These are phyloP conservation scores for Coemansia sp. DNA, from an alignment of 192 early-diverging fungal genomes.

Conservation along the genomic window DNA sequence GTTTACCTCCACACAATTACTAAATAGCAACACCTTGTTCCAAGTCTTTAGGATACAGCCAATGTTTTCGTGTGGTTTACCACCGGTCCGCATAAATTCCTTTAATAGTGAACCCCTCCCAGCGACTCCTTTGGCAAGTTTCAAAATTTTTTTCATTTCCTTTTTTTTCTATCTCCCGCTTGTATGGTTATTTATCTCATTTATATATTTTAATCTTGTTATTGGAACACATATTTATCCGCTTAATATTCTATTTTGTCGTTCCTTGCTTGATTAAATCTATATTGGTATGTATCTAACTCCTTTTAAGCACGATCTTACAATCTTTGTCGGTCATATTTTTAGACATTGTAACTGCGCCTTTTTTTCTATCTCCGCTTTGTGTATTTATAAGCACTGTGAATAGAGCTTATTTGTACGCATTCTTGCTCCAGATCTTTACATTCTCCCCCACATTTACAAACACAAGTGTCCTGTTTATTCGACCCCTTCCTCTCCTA, in stretches of 20 bases:
- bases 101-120: not conserved
- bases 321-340: not conserved
- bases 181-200: not conserved
- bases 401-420: not conserved
- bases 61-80: not conserved
- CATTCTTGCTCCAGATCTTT: constrained; percentile 2
- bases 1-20: not conserved
- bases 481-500: not conserved
- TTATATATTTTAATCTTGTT: constrained; percentile 10
- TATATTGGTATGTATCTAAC: not conserved
- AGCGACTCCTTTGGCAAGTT: not conserved
- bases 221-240: constrained; percentile 2
- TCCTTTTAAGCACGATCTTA: no score
- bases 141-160: not conserved
- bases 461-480: not conserved
- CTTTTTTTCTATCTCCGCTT: not conserved
- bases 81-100: not conserved
- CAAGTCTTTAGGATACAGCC: not conserved
- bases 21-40: constrained; percentile 3
- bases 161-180: not conserved
- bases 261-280: constrained; percentile 6
- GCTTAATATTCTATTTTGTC: constrained; percentile 1
- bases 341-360: not conserved
- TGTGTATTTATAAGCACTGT: not conserved
- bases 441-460: constrained; percentile 1